phyloP scores from a whole-genome alignment of 257 asterid species.

The Nicotiana knightiana region DNA sequence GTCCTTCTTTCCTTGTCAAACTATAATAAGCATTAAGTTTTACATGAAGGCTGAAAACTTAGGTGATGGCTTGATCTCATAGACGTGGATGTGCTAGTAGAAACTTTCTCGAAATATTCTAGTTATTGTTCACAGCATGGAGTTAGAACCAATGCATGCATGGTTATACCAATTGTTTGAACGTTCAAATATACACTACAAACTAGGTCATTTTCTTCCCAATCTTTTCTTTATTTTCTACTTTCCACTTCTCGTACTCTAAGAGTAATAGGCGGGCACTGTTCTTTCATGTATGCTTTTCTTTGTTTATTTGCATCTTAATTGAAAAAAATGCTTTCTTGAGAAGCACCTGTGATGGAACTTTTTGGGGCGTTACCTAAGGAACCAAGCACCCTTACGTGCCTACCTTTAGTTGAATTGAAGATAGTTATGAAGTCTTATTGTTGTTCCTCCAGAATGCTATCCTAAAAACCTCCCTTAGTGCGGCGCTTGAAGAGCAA shows the following conservation, averaged over 20 bases:
- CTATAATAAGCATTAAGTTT: not conserved
- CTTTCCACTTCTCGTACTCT: not conserved
- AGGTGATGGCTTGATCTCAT: not conserved
- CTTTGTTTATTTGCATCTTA: not conserved
- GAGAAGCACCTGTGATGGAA: not conserved
- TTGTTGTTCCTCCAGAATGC: slow-evolving; percentile 51
- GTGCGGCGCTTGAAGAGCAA: slow-evolving; percentile 68
- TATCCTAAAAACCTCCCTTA: slow-evolving; percentile 51
- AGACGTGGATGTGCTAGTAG: not conserved
- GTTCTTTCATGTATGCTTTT: not conserved
- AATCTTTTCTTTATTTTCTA: not conserved
- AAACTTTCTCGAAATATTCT: not conserved
- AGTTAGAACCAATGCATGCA: not conserved
- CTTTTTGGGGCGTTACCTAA: not conserved
- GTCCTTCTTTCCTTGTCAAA: not conserved
- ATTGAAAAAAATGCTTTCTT: not conserved
- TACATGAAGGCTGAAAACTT: not conserved
- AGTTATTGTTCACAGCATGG: not conserved
- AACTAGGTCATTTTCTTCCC: not conserved
- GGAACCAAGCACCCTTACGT: not conserved
- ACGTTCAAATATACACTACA: not conserved
- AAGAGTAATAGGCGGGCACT: not conserved
- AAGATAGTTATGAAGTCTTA: slow-evolving; percentile 8
- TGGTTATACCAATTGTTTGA: not conserved
- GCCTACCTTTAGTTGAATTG: slow-evolving; percentile 6